These are phyloP conservation scores for Rhizopogon salebrosus DNA, from an alignment of 768 basidiomycete species.

Conservation along the genomic window DNA sequence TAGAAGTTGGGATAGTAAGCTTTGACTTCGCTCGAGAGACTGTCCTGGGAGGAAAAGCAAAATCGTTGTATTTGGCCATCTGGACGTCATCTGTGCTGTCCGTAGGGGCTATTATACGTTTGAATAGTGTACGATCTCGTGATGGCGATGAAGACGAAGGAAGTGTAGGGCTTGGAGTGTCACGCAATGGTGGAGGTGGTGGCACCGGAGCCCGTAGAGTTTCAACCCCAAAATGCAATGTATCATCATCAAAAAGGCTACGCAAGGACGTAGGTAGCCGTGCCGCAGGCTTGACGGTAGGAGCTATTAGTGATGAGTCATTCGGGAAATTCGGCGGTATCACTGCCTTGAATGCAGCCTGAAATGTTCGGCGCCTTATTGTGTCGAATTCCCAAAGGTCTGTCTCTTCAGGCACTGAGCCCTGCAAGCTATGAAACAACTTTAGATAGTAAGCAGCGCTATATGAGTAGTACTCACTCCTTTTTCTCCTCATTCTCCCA, in stretches of 20 bases:
- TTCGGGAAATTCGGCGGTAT: conserved; percentile 12
- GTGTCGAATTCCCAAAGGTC: conserved; percentile 77
- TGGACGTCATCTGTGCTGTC: conserved; percentile 36
- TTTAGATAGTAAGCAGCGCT: not conserved
- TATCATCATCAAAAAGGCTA: conserved; percentile 66
- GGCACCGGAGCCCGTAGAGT: conserved; percentile 38
- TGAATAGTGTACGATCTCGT: conserved; percentile 28
- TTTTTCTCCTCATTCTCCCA: conserved; percentile 70
- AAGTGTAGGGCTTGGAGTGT: conserved; percentile 23
- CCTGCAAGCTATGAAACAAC: conserved; percentile 14
- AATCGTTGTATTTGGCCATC: conserved; percentile 43
- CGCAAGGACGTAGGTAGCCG: conserved; percentile 75
- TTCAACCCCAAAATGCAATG: conserved; percentile 27
- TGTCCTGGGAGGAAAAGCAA: conserved; percentile 46
- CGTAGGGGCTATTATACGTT: conserved; percentile 19
- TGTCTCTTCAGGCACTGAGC: conserved; percentile 22
- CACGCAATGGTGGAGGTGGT: conserved; percentile 19
- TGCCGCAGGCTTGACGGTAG: conserved; percentile 48
- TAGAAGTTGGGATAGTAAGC: conserved; percentile 14
- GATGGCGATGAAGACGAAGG: conserved; percentile 32
- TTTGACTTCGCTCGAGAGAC: conserved; percentile 29
- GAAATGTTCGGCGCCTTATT: conserved; percentile 39
- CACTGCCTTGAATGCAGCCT: conserved; percentile 19
- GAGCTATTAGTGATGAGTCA: conserved; percentile 18
- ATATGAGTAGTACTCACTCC: conserved; percentile 31